These are phyloP conservation scores for Gracilariopsis chorda DNA, from an alignment of 23 red algal genomes.

Conservation along the genomic window DNA sequence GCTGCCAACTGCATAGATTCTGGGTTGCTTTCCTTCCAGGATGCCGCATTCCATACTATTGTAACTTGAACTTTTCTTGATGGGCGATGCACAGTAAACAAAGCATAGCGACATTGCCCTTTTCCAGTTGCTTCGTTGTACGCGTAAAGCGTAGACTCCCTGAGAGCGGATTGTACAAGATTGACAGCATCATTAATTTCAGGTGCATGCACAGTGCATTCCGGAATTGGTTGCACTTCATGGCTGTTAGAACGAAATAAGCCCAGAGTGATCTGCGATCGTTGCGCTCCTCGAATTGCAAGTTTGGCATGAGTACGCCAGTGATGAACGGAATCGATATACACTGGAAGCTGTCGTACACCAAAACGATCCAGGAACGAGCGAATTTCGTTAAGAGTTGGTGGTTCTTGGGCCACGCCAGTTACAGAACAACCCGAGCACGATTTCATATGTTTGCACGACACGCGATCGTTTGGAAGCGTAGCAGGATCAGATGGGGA, in stretches of 20 bases:
- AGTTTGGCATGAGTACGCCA: slow-evolving; percentile 84
- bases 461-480: neutral
- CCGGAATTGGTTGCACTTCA: slow-evolving; percentile 47
- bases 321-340: neutral
- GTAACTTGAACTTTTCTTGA: slow-evolving; percentile 42
- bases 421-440: slow-evolving; percentile 46
- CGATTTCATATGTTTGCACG: neutral
- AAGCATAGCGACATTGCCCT: slow-evolving; percentile 60
- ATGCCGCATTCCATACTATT: slow-evolving; percentile 46
- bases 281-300: slow-evolving; percentile 19
- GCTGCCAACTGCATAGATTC: neutral
- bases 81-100: slow-evolving; percentile 36
- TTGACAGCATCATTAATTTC: slow-evolving; percentile 38
- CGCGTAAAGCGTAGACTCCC: neutral
- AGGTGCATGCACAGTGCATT: slow-evolving; percentile 61
- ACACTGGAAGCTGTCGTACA: neutral
- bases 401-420: neutral
- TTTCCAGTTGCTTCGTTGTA: slow-evolving; percentile 51
- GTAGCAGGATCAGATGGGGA: neutral
- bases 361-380: neutral
- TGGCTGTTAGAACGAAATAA: slow-evolving; percentile 50
- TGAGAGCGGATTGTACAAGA: neutral
- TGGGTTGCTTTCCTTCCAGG: slow-evolving; percentile 56
- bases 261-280: slow-evolving; percentile 15
- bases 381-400: neutral